These are phyloP conservation scores for Prunus yedoensis DNA, from an alignment of 331 rosid genomes.

Conservation along the genomic window DNA sequence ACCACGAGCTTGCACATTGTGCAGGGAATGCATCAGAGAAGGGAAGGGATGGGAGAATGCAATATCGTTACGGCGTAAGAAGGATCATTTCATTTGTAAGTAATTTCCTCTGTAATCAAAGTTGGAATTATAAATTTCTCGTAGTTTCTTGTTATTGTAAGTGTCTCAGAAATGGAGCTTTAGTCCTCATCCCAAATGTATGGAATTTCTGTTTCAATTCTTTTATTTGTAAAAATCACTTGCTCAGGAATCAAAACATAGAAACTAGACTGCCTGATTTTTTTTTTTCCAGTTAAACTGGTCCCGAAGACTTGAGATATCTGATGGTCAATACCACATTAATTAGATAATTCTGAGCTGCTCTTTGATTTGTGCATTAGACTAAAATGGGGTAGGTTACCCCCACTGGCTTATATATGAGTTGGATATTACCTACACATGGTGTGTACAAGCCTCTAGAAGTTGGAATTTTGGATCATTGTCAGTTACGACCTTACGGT, in stretches of 20 bases:
- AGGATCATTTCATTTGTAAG: constrained; percentile 95
- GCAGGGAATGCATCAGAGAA: constrained; percentile 95
- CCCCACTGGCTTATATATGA: background rate
- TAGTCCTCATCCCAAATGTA: background rate
- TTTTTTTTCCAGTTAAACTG: too few relatives aligned
- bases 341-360: background rate
- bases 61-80: constrained; percentile 74
- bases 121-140: background rate
- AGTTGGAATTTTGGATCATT: background rate
- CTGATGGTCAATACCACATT: background rate
- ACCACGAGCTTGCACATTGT: constrained; percentile 81
- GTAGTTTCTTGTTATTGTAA: background rate
- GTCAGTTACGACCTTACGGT: background rate
- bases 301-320: background rate
- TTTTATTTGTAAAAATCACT: background rate
- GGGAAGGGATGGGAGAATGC: constrained; percentile 84
- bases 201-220: background rate
- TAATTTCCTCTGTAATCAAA: constrained; percentile 7
- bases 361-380: background rate
- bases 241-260: background rate
- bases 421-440: background rate
- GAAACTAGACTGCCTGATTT: background rate
- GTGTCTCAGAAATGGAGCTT: background rate
- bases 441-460: background rate
- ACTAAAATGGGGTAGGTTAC: background rate